These are phyloP conservation scores for Saccharomycopsis sp. DNA, from an alignment of 805 yeast species.

Conservation along the genomic window DNA sequence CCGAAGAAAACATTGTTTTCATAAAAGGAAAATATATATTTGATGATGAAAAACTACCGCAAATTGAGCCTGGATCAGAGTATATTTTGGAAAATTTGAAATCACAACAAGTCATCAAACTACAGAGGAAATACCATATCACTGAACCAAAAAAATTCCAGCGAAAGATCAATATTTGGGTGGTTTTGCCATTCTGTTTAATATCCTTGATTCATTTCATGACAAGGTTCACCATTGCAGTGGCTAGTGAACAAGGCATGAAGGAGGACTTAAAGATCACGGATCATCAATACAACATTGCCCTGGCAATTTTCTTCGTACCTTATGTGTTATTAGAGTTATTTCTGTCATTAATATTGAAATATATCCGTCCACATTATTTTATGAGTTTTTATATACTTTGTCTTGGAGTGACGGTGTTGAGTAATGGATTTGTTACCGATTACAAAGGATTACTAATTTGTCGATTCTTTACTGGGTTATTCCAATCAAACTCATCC, in stretches of 20 bases:
- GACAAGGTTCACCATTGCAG: slow-evolving; percentile 17
- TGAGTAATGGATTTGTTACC: slow-evolving; percentile 13
- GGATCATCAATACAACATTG: slow-evolving; percentile 12
- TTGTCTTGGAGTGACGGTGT: slow-evolving; percentile 15
- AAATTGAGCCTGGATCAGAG: no score
- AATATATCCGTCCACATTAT: slow-evolving; percentile 16
- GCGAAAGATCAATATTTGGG: no score
- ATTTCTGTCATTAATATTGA: slow-evolving; percentile 12
- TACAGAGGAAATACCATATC: no score
- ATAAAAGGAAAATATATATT: slow-evolving; percentile 17
- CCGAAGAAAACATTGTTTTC: slow-evolving; percentile 14
- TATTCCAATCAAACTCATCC: slow-evolving; percentile 15
- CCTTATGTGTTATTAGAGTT: slow-evolving; percentile 17
- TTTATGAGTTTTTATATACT: slow-evolving; percentile 17
- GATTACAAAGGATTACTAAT: slow-evolving; percentile 12
- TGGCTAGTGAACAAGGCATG: slow-evolving; percentile 11
- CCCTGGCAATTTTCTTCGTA: slow-evolving; percentile 13
- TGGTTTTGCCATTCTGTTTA: slow-evolving; percentile 17
- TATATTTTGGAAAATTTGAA: no score
- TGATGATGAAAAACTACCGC: background rate
- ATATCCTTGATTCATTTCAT: slow-evolving; percentile 16
- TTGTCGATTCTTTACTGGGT: slow-evolving; percentile 14
- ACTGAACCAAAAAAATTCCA: no score
- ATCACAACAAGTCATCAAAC: no score
- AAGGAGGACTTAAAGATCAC: slow-evolving; percentile 8